Percentiles rank a stretch among this genome's conserved stretches.
phyloP scores from a whole-genome alignment of 2,329 filamentous ascomycete genomes.

The Plectosphaerella cucumerina region DNA sequence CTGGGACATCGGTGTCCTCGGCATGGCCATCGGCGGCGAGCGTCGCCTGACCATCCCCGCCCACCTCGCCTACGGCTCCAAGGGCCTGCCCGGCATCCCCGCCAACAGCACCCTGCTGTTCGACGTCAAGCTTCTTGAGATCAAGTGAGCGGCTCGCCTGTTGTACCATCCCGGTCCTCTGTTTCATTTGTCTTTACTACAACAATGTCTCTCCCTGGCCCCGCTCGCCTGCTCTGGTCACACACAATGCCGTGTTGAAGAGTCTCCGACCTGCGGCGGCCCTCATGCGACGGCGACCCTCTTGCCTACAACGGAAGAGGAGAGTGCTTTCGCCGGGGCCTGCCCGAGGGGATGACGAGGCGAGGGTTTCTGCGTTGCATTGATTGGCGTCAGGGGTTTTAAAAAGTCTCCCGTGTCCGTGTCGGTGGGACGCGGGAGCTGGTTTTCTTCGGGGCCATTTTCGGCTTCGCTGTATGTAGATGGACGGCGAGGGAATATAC shows the following conservation, averaged over 20 bases:
- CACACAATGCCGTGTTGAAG: constrained; percentile 31
- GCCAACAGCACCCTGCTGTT: constrained; percentile 88
- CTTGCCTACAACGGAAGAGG: constrained; percentile 17
- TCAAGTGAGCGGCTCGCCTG: constrained; percentile 56
- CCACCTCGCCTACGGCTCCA: constrained; percentile 83
- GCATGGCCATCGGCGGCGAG: constrained; percentile 92
- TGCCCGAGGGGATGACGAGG: constrained; percentile 45
- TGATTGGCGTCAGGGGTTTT: constrained; percentile 38
- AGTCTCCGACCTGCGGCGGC: constrained; percentile 44
- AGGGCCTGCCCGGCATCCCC: constrained; percentile 78
- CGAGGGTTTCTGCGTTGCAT: constrained; percentile 44
- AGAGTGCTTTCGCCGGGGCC: constrained; percentile 25
- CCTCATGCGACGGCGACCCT: constrained; percentile 32
- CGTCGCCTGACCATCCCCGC: constrained; percentile 87
- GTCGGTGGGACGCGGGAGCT: constrained; percentile 4
- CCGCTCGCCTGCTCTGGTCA: constrained; percentile 15
- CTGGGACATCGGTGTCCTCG: constrained; percentile 91
- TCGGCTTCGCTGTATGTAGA: not conserved
- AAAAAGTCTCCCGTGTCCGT: constrained; percentile 24
- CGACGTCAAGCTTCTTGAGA: constrained; percentile 81
- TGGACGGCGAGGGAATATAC: not conserved
- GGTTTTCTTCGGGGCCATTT: not conserved
- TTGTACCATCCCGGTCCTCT: not conserved
- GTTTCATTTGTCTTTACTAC: not conserved
- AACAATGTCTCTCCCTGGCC: not conserved